Evolutionary conservation across 2,329 filamentous ascomycete genomes (phyloP), one percentile per base, ranked within the genome.

Genomic region (Leptographium procerum): DNA sequence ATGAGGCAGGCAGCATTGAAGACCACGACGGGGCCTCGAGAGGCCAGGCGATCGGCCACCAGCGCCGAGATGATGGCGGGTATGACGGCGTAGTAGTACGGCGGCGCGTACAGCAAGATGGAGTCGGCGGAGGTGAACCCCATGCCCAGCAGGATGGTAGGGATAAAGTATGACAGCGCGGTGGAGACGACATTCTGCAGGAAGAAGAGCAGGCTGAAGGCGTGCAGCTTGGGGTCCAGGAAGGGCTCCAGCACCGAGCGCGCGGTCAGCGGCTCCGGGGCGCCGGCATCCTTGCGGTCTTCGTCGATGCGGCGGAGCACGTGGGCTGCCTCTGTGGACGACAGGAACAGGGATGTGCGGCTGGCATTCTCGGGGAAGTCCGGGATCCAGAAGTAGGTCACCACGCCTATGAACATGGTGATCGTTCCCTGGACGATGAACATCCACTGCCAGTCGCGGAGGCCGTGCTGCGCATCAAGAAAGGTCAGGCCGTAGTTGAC

Each of bases 111-210:
- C 3, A 91, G 81, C 67, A 86, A 88, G 69, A 89, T 86, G 0
- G 86, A 75, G 52, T 74, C 75, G 9, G 76, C 85, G 7, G 86
- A 75, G 52, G 70, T 74, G 73, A 88, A 91, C 10, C 81, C 79
- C 75, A 91, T 80, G 68, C 74, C 77, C 55, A 74, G 70, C 14
- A 95, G 81, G 64, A 94, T 88, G 65, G 91, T 81, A 4, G 88
- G 88, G 3, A 91, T 72, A 67, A 91, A 91, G 70, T 87, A 92
- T 1, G 87, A 86, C 9, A 94, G 78, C 0, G 87, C 83, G 68
- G 92, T 92, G 1, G 80, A 79, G 55, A 88, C 80, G 16, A 86
- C 87, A 0, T 87, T 90, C 3, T 81, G 80, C 68, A 82, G 82
- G 72, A 83, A 81, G 67, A 79, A 81, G 64, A 84, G 75, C 63